A percentile compares a stretch with the other conserved stretches of the same genome.
These are phyloP conservation scores for Wickerhamiella lipophila DNA, from an alignment of 805 yeast species.

Conservation along the genomic window DNA sequence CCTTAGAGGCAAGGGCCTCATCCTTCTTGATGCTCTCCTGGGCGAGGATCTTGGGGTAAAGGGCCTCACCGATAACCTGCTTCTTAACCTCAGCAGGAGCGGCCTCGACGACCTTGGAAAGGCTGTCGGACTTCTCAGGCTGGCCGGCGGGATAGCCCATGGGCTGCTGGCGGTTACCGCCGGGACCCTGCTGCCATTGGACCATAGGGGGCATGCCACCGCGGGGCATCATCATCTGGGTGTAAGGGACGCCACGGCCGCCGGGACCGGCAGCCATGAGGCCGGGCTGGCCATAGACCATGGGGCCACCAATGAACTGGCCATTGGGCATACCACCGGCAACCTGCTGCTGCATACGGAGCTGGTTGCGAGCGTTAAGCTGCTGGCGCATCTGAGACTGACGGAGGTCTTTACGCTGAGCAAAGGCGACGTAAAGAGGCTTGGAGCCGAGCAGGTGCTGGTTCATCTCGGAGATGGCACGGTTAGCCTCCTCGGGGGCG, in stretches of 20 bases:
- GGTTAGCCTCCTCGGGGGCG: conserved; percentile 96
- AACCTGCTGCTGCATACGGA: conserved; percentile 90
- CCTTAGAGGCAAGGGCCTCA: conserved; percentile 93
- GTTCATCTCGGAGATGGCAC: conserved; percentile 97
- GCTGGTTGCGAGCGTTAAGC: conserved; percentile 94
- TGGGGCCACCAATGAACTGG: conserved; percentile 63
- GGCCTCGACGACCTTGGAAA: conserved; percentile 55
- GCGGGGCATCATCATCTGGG: conserved; percentile 28
- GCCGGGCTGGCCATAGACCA: conserved; percentile 70
- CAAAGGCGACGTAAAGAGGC: conserved; percentile 96
- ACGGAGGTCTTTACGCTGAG: conserved; percentile 97
- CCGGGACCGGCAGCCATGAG: conserved; percentile 63
- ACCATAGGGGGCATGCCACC: conserved; percentile 29
- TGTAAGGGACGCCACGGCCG: conserved; percentile 46
- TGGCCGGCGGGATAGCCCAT: conserved; percentile 17
- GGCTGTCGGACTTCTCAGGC: conserved; percentile 27
- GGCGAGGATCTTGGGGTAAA: conserved; percentile 78
- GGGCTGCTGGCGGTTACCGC: conserved; percentile 28
- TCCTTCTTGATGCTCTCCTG: conserved; percentile 77
- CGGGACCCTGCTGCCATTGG: conserved; percentile 34
- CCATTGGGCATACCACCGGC: conserved; percentile 71
- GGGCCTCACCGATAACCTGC: conserved; percentile 95
- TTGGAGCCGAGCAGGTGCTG: conserved; percentile 89
- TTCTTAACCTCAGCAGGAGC: conserved; percentile 76
- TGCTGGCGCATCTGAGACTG: conserved; percentile 95